Evolutionary conservation across 805 yeast species (phyloP).

Genomic region (Yamadazyma philogaea): DNA sequence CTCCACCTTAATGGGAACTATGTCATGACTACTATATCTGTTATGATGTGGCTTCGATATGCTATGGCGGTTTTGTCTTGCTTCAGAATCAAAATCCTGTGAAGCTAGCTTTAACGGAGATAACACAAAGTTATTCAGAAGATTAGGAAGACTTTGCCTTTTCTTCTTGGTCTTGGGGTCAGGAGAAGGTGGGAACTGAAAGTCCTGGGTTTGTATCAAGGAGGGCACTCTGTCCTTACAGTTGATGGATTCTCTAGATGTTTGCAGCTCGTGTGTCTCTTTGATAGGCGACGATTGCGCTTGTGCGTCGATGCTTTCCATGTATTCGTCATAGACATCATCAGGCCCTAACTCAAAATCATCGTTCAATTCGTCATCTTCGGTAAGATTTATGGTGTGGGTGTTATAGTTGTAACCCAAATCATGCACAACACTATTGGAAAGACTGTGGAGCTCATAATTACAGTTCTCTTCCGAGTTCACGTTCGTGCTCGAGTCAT

Average conservation of each 20-base stretch:
- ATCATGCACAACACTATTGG: conserved; percentile 10
- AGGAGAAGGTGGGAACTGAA: conserved; percentile 32
- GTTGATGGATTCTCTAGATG: conserved; percentile 9
- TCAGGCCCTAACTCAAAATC: conserved; percentile 8
- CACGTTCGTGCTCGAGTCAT: conserved; percentile 5
- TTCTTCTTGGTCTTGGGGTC: conserved; percentile 25
- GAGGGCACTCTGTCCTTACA: conserved; percentile 13
- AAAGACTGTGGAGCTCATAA: conserved; percentile 1
- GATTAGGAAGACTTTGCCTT: conserved; percentile 35
- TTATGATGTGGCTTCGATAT: conserved; percentile 32
- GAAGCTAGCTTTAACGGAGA: conserved; percentile 41
- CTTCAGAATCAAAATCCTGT: conserved; percentile 11
- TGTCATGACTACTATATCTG: conserved; percentile 42
- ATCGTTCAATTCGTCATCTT: conserved; percentile 15
- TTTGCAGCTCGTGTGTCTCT: conserved; percentile 13
- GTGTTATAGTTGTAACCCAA: conserved; percentile 15
- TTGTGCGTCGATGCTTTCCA: conserved; percentile 8
- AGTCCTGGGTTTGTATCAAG: conserved; percentile 13
- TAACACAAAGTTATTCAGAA: conserved; percentile 35
- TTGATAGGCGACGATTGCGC: conserved; percentile 22
- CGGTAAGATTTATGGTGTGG: conserved; percentile 25
- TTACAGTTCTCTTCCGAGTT: conserved; percentile 3
- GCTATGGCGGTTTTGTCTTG: conserved; percentile 24
- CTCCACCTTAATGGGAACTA: conserved; percentile 42
- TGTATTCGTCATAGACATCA: conserved; percentile 1